These are phyloP conservation scores for Lanmaoa rubissima DNA, from an alignment of 768 basidiomycete genomes.

Conservation along the genomic window DNA sequence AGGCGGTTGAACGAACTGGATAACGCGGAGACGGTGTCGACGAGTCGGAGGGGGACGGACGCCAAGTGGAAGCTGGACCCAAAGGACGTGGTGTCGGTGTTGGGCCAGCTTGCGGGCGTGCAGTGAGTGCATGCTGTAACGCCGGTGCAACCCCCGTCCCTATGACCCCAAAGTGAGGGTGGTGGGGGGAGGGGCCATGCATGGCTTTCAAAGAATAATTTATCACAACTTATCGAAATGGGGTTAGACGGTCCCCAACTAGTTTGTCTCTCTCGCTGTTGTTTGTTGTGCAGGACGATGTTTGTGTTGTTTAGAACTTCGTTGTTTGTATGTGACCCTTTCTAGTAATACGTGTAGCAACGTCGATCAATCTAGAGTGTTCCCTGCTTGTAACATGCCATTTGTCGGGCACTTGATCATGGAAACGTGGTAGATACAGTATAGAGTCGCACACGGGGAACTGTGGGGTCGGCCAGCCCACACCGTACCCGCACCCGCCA, in stretches of 20 bases:
- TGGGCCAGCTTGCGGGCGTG: constrained; percentile 21
- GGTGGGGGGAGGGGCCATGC: too few species aligned
- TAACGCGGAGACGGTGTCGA: constrained; percentile 67
- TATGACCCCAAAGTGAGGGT: too few species aligned
- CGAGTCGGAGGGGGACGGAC: constrained; percentile 73
- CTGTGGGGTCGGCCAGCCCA: too few species aligned
- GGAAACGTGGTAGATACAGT: too few species aligned
- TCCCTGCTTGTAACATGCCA: too few species aligned
- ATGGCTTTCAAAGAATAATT: background rate
- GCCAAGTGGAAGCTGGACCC: constrained; percentile 63
- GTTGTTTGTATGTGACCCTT: background rate
- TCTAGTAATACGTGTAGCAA: background rate
- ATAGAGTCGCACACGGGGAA: too few species aligned
- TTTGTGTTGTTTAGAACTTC: background rate
- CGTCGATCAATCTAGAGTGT: background rate
- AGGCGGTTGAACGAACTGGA: constrained; percentile 74
- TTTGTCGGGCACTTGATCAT: too few species aligned
- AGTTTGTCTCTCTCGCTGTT: background rate
- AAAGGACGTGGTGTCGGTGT: constrained; percentile 34
- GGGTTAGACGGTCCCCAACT: background rate
- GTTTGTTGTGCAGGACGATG: background rate
- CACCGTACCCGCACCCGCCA: too few species aligned
- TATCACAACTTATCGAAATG: background rate
- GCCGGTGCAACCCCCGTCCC: background rate
- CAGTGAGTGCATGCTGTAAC: background rate